Base-by-base conservation (phyloP, 2,329 filamentous ascomycete genomes). In the Mycosphaerelloides madeirae region DNA sequence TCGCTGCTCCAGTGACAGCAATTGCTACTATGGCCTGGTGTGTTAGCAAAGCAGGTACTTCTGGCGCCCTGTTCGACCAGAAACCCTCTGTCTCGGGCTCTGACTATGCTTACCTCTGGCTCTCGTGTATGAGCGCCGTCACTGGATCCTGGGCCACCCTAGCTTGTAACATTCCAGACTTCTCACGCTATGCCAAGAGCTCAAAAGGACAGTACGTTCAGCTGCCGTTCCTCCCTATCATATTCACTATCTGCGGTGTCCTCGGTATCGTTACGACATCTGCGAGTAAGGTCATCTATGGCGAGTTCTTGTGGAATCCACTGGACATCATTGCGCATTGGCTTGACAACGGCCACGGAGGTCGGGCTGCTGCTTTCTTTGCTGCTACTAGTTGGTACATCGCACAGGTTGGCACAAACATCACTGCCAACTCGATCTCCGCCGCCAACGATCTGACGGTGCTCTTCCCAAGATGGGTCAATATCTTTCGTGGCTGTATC, bases 361-460 rank as follows among this genome's bases (percentile, higher is more conserved):
- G 56, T 29, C 55, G 58, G 6, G 59, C 58, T 32, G 52, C 58
- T 19, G 52, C 58, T 8, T 54, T 56, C 12, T 58, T 58, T 31
- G 57, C 53, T n/a, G 57, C 56, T 16, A 55, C 56, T 3, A 52
- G 53, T 19, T 45, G 57, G 29, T 85, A 86, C 65, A 66, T 77
- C 9, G 72, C 73, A 5, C 68, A 70, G 2, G 65, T 77, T 2
- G 71, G 74, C 15, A 72, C 71, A 22, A 78, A 77, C 53, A 71
- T 78, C 43, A 68, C 68, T 1, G 74, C 74, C 9, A 78, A 78
- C 57, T 70, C 67, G 0, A 70, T 79, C 43, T 72, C 71, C 1
- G 74, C 72, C 12, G 75, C 74, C 3, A 78, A 78, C 53, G 76
- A 78, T 54, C 57, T 78, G 31, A 72, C 70, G 5, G 68, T 71